These are phyloP conservation scores for Phytophthora palmivora DNA, from an alignment of 352 stramenopile species.

Conservation along the genomic window DNA sequence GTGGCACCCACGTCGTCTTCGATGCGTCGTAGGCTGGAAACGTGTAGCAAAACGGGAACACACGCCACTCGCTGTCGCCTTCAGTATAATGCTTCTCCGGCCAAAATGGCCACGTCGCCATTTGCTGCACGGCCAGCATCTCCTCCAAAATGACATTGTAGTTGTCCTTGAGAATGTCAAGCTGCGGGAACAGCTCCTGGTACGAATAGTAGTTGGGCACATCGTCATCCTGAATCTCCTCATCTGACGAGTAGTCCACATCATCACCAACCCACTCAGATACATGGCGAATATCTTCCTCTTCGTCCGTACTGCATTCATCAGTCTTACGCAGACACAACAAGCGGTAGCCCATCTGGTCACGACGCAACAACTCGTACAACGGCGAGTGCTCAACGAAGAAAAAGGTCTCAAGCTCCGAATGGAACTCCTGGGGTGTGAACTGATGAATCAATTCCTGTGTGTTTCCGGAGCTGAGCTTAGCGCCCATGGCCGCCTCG, in stretches of 20 bases:
- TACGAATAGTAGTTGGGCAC: constrained; percentile 82
- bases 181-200: constrained; percentile 77
- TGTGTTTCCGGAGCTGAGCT: constrained; percentile 43
- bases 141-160: constrained; percentile 83
- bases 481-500: constrained; percentile 51
- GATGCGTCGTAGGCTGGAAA: constrained; percentile 88
- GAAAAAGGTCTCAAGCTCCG: constrained; percentile 65
- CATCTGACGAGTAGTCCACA: constrained; percentile 44
- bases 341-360: constrained; percentile 60
- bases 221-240: constrained; percentile 77
- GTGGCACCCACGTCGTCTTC: constrained; percentile 85
- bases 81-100: constrained; percentile 87
- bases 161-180: constrained; percentile 75
- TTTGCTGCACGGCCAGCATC: constrained; percentile 63
- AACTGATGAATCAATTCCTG: constrained; percentile 49
- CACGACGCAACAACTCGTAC: constrained; percentile 54
- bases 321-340: constrained; percentile 53
- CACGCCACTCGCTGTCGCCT: constrained; percentile 76
- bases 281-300: constrained; percentile 44
- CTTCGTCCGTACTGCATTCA: constrained; percentile 33
- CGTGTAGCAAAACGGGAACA: constrained; percentile 92
- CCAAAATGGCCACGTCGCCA: constrained; percentile 81
- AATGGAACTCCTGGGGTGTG: constrained; percentile 53
- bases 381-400: constrained; percentile 54
- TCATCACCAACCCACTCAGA: constrained; percentile 43